Base-by-base conservation (phyloP, 805 yeast genomes). In the Barnettozyma populi region DNA sequence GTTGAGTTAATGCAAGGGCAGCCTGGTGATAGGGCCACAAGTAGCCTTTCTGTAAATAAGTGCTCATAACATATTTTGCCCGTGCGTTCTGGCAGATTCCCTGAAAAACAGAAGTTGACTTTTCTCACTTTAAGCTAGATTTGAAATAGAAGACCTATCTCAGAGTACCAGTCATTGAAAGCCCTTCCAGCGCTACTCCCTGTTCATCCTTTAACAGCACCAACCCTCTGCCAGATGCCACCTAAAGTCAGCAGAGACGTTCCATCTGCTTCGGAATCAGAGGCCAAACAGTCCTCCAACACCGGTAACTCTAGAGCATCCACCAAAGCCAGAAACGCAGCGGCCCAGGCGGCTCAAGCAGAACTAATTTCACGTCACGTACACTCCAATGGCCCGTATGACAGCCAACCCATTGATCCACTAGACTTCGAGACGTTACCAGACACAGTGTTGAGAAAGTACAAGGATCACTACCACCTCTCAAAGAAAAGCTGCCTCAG, bases 301-400 rank as follows among this genome's bases (percentile, higher is more conserved):
- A 23, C 42, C 11, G 48, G 50, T 9, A 52, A 44, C 34, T 57
- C 64, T 10, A 67, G 82, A 48, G 71, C 79, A 0, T 72, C 78
- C n/a, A 71, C 80, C 24, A 80, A 81, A 55, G 79, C 82, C 13
- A 72, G 84, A 51, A 73, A 77, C 48, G 79, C 81, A 27, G 76
- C 79, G 3, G 75, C 80, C 2, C 82, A 79, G 37, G 88, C 84
- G 39, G 84, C 83, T 18, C 89, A 84, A 55, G 86, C 81, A 49
- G 85, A 82, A 52, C 76, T 75, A 41, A 67, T 83, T 5, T 72
- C 79, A n/a, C 79, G 79, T 50, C 88, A 86, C 62, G 79, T 86
- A 36, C 76, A 84, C 54, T 78, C 86, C 21, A 86, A 86, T 57
- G 90, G 90, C 3, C 90, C 90, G 1, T 69, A 75, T 36, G 83